Evolutionary conservation across 192 early-diverging fungal species (phyloP).

Genomic region (Dimargaris cristalligena): DNA sequence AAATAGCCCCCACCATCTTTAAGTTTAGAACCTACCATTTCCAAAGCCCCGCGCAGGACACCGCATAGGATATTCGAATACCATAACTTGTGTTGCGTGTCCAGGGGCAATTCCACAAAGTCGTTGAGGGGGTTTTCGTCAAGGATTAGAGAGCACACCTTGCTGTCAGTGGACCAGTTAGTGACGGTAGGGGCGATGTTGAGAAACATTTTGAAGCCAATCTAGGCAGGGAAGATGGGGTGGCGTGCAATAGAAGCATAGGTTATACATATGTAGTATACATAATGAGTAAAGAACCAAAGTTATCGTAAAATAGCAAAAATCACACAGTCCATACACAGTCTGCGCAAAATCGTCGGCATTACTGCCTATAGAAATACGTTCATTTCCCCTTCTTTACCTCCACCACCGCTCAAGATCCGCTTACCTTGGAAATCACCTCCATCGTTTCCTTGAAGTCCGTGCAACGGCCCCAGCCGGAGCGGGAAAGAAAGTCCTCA

Average conservation of each 20-base stretch:
- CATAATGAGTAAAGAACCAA: too few relatives aligned
- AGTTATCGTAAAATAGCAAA: too few relatives aligned
- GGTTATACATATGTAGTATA: too few relatives aligned
- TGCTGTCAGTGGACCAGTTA: constrained; percentile 62
- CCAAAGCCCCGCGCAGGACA: constrained; percentile 81
- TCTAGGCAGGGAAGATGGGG: constrained; percentile 19
- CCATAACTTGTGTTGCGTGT: constrained; percentile 67
- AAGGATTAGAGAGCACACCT: constrained; percentile 84
- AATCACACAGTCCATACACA: too few relatives aligned
- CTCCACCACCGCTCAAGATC: not conserved
- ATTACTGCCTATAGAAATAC: too few relatives aligned
- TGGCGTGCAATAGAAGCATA: too few relatives aligned
- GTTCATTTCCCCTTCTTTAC: too few relatives aligned
- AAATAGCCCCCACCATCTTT: not conserved
- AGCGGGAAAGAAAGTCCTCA: constrained; percentile 87
- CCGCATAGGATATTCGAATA: constrained; percentile 95
- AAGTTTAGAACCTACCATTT: constrained; percentile 57
- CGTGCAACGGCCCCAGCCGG: constrained; percentile 58
- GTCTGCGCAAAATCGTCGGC: too few relatives aligned
- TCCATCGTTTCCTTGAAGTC: constrained; percentile 88
- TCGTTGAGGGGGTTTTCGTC: constrained; percentile 96
- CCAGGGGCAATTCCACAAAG: constrained; percentile 90
- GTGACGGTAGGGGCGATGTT: constrained; percentile 72
- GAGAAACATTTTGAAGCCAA: constrained; percentile 93
- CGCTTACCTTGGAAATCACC: constrained; percentile 70